A percentile compares a stretch with the other conserved stretches of the same genome.
Evolutionary conservation across 768 basidiomycete species (phyloP).

Genomic region (Tubosaeta brunneosetosa): DNA sequence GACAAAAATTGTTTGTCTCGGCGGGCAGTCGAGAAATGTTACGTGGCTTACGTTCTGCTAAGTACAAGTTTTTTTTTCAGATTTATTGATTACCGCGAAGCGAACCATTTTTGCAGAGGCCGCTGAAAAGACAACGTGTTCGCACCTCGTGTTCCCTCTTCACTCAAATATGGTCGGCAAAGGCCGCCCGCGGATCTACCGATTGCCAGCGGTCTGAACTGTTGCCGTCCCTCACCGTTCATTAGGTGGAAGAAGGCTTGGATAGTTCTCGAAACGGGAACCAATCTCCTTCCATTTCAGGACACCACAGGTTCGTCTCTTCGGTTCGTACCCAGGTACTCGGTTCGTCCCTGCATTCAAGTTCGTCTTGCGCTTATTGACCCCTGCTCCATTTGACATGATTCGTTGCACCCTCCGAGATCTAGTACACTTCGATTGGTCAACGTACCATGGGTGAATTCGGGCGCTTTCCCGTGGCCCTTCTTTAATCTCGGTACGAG

Average conservation of each 20-base stretch:
- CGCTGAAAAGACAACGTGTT: not conserved
- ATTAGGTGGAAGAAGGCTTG: not conserved
- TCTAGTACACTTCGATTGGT: constrained; percentile 8
- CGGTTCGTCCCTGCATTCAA: not conserved
- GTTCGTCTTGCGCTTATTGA: not conserved
- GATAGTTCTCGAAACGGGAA: not conserved
- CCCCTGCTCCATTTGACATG: not conserved
- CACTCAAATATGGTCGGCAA: not conserved
- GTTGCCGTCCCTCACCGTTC: not conserved
- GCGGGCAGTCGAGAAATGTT: not conserved
- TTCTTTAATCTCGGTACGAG: constrained; percentile 3
- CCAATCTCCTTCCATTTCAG: not conserved
- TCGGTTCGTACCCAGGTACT: not conserved
- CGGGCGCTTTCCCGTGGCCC: not conserved
- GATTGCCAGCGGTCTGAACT: not conserved
- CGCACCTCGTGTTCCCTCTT: not conserved
- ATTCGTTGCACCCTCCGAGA: not conserved
- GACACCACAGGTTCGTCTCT: not conserved
- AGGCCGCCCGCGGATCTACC: not conserved
- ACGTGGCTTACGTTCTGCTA: constrained; percentile 8
- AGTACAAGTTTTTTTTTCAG: not conserved
- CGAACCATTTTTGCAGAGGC: not conserved
- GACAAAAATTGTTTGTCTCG: constrained; percentile 20
- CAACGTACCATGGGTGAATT: not conserved
- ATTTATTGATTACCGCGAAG: not conserved